Evolutionary conservation across 345 rosid genomes (phyloP), one percentile per base, ranked within the genome.

Genomic region (Limnanthes douglasii): DNA sequence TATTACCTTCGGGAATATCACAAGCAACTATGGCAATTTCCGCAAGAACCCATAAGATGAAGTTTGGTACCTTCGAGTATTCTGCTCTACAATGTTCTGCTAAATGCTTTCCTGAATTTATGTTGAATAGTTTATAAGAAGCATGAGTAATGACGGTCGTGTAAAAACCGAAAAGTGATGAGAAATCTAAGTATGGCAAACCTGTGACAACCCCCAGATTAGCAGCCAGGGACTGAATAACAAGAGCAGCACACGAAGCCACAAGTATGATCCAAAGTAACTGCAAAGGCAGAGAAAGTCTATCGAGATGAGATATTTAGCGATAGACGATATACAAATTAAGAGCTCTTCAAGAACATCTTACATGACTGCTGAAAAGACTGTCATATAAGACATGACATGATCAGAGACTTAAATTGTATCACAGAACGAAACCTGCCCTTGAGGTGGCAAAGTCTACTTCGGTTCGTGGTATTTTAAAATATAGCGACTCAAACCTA

Each of bases 141-240:
- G 5, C 3, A 17, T 22, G 16, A 36, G n/a, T 9, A 31, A 23
- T 12, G 6, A 18, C 9, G 0, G 10, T 12, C 36, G 37, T 18
- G 31, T 21, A 16, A 29, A 10, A 43, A 4, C 17, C 5, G 13
- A 11, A 3, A 33, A 37, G 18, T 9, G 0, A 15, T 32, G 37
- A 19, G 16, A 18, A 12, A 17, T 8, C 2, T 12, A 39, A 21
- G 48, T 13, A 31, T 21, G 20, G 34, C 15, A 29, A 43, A 70
- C 97, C 93, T 18, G 97, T 83, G 52, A 83, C 95, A 57, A 88
- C 95, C 37, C 97, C 97, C 45, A 88, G 70, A 55, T 88, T 84
- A 48, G 95, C 98, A 30, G 94, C 94, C 7, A 88, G 41, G 39
- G 95, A 84, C 54, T 88, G 98, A 60, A 88, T 79, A 30, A 88